A percentile compares a stretch with the other conserved stretches of the same genome.
These are phyloP conservation scores for Moniliella sp. DNA, from an alignment of 1,284 basidiomycete genomes.

Conservation along the genomic window DNA sequence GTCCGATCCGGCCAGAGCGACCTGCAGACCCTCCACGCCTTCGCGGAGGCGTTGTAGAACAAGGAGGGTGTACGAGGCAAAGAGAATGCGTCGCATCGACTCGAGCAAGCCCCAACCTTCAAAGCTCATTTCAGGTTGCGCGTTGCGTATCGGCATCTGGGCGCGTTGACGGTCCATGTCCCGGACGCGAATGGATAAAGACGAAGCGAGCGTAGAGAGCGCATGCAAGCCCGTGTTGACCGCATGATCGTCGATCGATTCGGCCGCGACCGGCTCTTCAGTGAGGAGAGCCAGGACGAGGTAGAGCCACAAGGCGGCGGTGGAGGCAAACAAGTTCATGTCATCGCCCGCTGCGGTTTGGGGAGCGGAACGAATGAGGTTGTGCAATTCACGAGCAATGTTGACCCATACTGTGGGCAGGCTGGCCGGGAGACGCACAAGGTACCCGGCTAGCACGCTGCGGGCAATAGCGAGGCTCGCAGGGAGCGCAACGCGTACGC, in stretches of 20 bases:
- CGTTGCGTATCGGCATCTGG: too few species aligned
- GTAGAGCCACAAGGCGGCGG: conserved; percentile 20
- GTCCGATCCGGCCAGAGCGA: conserved; percentile 9
- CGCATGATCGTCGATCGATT: conserved; percentile 10
- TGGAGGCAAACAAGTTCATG: conserved; percentile 8
- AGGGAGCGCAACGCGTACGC: conserved; percentile 9
- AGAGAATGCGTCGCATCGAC: conserved; percentile 17
- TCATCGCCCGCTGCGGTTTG: not conserved
- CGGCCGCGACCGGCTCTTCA: conserved; percentile 8
- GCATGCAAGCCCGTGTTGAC: conserved; percentile 9
- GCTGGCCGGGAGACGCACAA: conserved; percentile 15
- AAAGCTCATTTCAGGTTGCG: not conserved
- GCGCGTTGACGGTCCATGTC: too few species aligned
- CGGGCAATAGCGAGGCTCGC: conserved; percentile 15
- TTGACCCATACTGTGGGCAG: conserved; percentile 14
- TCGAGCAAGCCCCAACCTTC: conserved; percentile 8
- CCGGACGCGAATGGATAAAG: conserved; percentile 3
- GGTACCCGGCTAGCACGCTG: conserved; percentile 17
- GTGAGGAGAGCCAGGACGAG: conserved; percentile 16
- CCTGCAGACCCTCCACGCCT: conserved; percentile 6
- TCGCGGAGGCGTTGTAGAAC: conserved; percentile 22
- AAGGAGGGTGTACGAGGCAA: conserved; percentile 16
- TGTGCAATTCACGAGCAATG: conserved; percentile 10
- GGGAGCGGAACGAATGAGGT: conserved; percentile 1
- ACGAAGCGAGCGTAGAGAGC: conserved; percentile 9